These are phyloP conservation scores for Sarcodon aspratus DNA, from an alignment of 768 basidiomycete genomes.

Conservation along the genomic window DNA sequence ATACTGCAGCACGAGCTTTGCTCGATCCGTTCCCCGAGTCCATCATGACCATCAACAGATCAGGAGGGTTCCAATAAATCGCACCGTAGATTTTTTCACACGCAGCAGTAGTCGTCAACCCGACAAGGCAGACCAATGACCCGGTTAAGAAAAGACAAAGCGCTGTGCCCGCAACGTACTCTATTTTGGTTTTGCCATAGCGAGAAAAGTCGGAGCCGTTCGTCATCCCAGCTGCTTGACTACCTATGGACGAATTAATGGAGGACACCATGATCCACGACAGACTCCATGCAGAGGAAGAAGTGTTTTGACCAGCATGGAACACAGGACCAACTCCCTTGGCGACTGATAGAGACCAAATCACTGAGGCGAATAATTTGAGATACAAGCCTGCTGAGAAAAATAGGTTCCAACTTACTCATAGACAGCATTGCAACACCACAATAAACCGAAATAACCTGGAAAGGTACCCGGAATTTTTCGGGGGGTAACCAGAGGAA, in stretches of 20 bases:
- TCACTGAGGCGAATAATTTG: constrained; percentile 6
- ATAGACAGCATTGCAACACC: neutral
- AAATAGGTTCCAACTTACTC: neutral
- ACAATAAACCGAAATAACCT: constrained; percentile 5
- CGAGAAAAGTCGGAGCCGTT: constrained; percentile 14
- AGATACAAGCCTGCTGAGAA: constrained; percentile 6
- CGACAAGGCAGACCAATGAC: constrained; percentile 4
- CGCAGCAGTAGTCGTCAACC: constrained; percentile 12
- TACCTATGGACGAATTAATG: constrained; percentile 10
- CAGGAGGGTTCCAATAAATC: constrained; percentile 13
- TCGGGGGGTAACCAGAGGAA: constrained; percentile 13
- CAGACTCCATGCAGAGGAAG: neutral
- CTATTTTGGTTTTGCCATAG: constrained; percentile 3
- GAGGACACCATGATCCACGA: constrained; percentile 11
- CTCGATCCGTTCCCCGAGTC: constrained; percentile 4
- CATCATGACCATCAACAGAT: constrained; percentile 8
- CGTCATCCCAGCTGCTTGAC: constrained; percentile 10
- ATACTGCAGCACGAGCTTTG: constrained; percentile 11
- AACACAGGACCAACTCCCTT: constrained; percentile 11
- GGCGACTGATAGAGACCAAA: constrained; percentile 10
- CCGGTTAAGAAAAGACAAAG: neutral
- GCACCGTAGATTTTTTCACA: constrained; percentile 9
- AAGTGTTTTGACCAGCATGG: constrained; percentile 1
- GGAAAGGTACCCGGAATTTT: constrained; percentile 11
- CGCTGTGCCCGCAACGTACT: neutral